These are phyloP conservation scores for Aspergillus unguis DNA, from an alignment of 2,329 filamentous ascomycete species.

Conservation along the genomic window DNA sequence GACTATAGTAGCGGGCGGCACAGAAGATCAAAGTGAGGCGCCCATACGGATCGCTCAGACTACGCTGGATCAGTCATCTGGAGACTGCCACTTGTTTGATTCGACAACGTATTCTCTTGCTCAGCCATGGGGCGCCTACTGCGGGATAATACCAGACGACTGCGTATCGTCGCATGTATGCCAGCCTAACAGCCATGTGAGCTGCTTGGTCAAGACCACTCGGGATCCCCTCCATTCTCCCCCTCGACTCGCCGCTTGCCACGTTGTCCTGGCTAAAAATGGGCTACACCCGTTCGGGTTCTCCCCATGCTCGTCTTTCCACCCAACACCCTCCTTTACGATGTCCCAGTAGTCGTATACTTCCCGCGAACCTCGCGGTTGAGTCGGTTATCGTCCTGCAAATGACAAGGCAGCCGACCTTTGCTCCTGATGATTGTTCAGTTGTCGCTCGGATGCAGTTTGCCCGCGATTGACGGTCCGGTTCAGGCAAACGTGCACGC, in stretches of 20 bases:
- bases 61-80: constrained; percentile 16
- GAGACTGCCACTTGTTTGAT: constrained; percentile 5
- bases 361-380: constrained; percentile 4
- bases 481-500: constrained; percentile 2
- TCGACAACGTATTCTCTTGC: constrained; percentile 11
- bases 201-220: constrained; percentile 15
- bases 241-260: constrained; percentile 22
- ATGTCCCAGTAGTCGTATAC: not conserved
- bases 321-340: constrained; percentile 4
- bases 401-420: constrained; percentile 12
- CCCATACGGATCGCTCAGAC: constrained; percentile 34
- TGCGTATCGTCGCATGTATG: not conserved
- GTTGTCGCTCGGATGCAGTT: constrained; percentile 10
- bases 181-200: constrained; percentile 4
- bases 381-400: constrained; percentile 10
- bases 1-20: not conserved
- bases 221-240: constrained; percentile 13
- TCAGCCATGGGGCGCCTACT: constrained; percentile 15
- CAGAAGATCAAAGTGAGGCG: constrained; percentile 33
- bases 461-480: constrained; percentile 8
- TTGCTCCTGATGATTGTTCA: constrained; percentile 7
- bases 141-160: constrained; percentile 3
- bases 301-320: not conserved
- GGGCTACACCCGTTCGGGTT: constrained; percentile 20
- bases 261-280: constrained; percentile 17